Conservation (phyloP, 1,284 basidiomycete species). For the Amylostereum areolatum region DNA sequence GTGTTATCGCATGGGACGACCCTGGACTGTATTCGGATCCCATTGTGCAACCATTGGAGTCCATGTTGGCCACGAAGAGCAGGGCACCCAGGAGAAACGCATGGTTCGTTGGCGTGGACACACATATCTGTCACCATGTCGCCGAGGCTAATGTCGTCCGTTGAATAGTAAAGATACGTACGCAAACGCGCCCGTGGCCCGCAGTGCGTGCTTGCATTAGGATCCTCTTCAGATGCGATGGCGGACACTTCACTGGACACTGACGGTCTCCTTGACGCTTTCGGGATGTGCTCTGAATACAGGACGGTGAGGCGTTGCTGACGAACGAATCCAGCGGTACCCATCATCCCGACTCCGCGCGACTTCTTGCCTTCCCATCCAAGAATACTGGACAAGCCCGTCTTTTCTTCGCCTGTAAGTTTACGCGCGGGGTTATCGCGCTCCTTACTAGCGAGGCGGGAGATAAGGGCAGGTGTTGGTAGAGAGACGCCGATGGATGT, state of each 20-base stretch:
- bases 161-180: slow-evolving; percentile 44
- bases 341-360: slow-evolving; percentile 41
- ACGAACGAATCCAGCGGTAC: slow-evolving; percentile 46
- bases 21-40: slow-evolving; percentile 34
- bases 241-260: slow-evolving; percentile 11
- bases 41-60: slow-evolving; percentile 43
- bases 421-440: slow-evolving; percentile 27
- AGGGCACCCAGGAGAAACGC: slow-evolving; percentile 35
- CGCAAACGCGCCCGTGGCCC: slow-evolving; percentile 39
- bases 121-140: slow-evolving; percentile 32
- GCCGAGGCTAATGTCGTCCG: slow-evolving; percentile 37
- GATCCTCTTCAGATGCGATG: slow-evolving; percentile 10
- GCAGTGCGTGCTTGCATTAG: slow-evolving; percentile 15
- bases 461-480: slow-evolving; percentile 38
- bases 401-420: slow-evolving; percentile 50
- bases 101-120: slow-evolving; percentile 28
- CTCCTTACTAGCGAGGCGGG: slow-evolving; percentile 45
- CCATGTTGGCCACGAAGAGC: slow-evolving; percentile 41
- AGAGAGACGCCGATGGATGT: slow-evolving; percentile 46
- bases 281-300: slow-evolving; percentile 40
- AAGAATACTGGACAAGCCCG: slow-evolving; percentile 42
- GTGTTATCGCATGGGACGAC: slow-evolving; percentile 16
- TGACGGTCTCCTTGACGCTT: slow-evolving; percentile 10
- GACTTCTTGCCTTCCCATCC: slow-evolving; percentile 51
- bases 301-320: slow-evolving; percentile 56